Evolutionary conservation across 495 filamentous ascomycete genomes (phyloP).

Genomic region (Aspergillus egyptiacus): DNA sequence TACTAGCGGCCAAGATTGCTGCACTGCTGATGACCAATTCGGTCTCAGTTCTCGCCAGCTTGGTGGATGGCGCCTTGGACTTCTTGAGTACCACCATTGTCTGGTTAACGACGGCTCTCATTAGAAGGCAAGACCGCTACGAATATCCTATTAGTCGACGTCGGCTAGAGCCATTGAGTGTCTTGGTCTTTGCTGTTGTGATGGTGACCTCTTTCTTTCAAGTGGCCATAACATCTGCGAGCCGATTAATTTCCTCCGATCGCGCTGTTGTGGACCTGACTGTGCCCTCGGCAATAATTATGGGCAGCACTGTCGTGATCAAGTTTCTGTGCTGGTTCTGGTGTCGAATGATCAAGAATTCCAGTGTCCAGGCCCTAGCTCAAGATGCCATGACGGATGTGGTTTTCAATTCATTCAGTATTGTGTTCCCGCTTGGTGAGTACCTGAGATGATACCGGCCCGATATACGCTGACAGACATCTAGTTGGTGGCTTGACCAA

Average conservation of each 20-base stretch:
- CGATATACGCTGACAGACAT: not conserved
- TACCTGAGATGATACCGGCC: not conserved
- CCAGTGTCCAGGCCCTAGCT: constrained; percentile 78
- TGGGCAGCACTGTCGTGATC: constrained; percentile 75
- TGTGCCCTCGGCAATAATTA: constrained; percentile 69
- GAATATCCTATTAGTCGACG: constrained; percentile 78
- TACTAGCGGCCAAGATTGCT: constrained; percentile 73
- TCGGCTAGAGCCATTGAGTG: constrained; percentile 69
- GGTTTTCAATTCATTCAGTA: constrained; percentile 87
- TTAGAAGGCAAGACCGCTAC: constrained; percentile 68
- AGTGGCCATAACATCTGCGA: constrained; percentile 66
- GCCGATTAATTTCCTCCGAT: constrained; percentile 57
- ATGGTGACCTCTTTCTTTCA: constrained; percentile 88
- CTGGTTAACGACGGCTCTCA: constrained; percentile 72
- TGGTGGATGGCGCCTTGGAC: constrained; percentile 85
- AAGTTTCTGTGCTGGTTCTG: constrained; percentile 84
- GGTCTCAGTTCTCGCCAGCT: constrained; percentile 78
- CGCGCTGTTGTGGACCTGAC: constrained; percentile 66
- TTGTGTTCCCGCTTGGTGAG: constrained; percentile 47
- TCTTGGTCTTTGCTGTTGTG: constrained; percentile 74
- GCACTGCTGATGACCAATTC: constrained; percentile 75
- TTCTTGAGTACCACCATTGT: constrained; percentile 84
- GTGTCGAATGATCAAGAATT: constrained; percentile 85
- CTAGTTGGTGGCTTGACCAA: constrained; percentile 69
- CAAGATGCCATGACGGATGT: constrained; percentile 65